Conservation (phyloP, 805 yeast species). For the Jamesozyma piceae region DNA sequence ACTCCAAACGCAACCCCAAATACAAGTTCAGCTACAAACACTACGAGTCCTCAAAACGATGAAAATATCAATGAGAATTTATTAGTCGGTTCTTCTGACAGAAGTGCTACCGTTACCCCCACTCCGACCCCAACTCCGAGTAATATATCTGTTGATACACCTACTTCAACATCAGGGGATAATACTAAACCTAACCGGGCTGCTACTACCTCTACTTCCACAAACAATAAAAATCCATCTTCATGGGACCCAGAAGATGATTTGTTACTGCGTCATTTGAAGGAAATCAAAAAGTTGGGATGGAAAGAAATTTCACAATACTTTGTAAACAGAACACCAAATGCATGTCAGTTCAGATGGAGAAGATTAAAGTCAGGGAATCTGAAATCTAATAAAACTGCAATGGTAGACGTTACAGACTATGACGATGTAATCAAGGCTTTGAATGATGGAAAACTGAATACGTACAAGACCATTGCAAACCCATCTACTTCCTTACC, state of each 20-base stretch:
- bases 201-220: background rate
- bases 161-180: background rate
- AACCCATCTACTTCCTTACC: background rate
- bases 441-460: constrained; percentile 2
- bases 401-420: constrained; percentile 10
- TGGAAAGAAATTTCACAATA: constrained; percentile 83
- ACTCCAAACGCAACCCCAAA: background rate
- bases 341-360: constrained; percentile 88
- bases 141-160: background rate
- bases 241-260: constrained; percentile 81
- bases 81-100: too few species aligned
- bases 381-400: constrained; percentile 30
- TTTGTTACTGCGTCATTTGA: constrained; percentile 57
- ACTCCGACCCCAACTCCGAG: background rate
- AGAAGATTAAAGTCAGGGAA: constrained; percentile 50
- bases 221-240: constrained; percentile 34
- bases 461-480: background rate
- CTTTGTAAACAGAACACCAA: constrained; percentile 73
- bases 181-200: background rate
- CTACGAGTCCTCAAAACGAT: background rate
- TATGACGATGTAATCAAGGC: constrained; percentile 3
- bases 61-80: too few species aligned
- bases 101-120: background rate
- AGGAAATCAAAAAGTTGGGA: constrained; percentile 75
- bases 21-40: background rate